Evolutionary conservation across 805 yeast species (phyloP).

Genomic region (Dipodascus albidus): DNA sequence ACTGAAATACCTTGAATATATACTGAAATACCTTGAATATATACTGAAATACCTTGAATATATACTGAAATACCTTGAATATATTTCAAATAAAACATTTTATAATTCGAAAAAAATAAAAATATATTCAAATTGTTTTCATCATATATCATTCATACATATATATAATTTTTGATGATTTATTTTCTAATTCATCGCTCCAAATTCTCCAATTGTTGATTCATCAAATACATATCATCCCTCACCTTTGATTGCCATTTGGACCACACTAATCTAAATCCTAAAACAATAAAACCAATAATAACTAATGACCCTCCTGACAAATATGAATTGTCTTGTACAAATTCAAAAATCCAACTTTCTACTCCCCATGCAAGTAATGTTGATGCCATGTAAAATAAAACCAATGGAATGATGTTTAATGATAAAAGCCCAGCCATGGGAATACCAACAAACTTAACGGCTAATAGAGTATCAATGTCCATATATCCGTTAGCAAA

Average conservation of each 20-base stretch:
- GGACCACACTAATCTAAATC: slow-evolving; percentile 3
- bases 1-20: no score
- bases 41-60: no score
- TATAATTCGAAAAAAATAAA: no score
- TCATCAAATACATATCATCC: slow-evolving; percentile 24
- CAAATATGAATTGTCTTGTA: not conserved
- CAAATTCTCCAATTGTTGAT: slow-evolving; percentile 24
- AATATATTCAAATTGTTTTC: not conserved
- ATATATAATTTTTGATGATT: no score
- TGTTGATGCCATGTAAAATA: not conserved
- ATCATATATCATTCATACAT: not conserved
- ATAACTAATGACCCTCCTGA: not conserved
- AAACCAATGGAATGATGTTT: not conserved
- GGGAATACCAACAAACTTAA: slow-evolving; percentile 5
- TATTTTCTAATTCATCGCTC: slow-evolving; percentile 3
- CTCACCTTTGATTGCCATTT: slow-evolving; percentile 16
- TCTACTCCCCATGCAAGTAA: not conserved
- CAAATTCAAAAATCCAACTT: not conserved
- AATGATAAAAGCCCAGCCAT: not conserved
- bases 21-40: no score
- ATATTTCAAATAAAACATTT: no score
- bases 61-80: no score
- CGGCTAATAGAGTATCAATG: slow-evolving; percentile 4
- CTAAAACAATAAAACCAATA: not conserved
- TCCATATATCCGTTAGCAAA: not conserved